These are phyloP conservation scores for Trametes maxima DNA, from an alignment of 768 basidiomycete species.

Conservation along the genomic window DNA sequence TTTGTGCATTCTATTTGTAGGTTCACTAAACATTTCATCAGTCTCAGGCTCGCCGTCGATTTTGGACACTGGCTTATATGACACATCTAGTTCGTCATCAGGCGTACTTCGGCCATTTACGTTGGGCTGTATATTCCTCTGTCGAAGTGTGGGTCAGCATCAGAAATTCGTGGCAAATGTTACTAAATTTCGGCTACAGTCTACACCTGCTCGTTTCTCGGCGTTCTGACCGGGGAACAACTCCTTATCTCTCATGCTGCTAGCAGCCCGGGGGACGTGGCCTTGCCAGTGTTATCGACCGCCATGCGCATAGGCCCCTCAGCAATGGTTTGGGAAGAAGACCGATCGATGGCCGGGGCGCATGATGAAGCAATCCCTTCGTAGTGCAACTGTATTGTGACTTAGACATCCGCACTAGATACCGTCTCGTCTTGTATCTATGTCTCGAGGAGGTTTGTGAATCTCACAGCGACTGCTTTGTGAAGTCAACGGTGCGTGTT, in stretches of 20 bases:
- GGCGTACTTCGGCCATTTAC: not conserved
- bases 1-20: slow-evolving; percentile 4
- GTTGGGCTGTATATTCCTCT: slow-evolving; percentile 3
- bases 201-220: slow-evolving; percentile 9
- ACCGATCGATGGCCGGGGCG: not conserved
- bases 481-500: too few species aligned
- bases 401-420: too few species aligned
- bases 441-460: too few species aligned
- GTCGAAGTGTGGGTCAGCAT: not conserved
- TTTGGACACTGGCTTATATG: not conserved
- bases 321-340: not conserved
- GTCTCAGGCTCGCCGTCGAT: not conserved
- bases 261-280: not conserved
- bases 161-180: too few species aligned
- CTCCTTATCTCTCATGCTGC: not conserved
- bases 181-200: not conserved
- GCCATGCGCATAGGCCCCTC: slow-evolving; percentile 7
- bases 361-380: too few species aligned
- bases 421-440: too few species aligned
- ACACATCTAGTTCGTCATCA: not conserved
- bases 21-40: not conserved
- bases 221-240: slow-evolving; percentile 13
- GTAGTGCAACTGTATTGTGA: too few species aligned
- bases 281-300: slow-evolving; percentile 5
- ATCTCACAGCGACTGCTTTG: too few species aligned